Evolutionary conservation across 2,329 filamentous ascomycete genomes (phyloP).

Genomic region (Colletotrichum tropicicola): DNA sequence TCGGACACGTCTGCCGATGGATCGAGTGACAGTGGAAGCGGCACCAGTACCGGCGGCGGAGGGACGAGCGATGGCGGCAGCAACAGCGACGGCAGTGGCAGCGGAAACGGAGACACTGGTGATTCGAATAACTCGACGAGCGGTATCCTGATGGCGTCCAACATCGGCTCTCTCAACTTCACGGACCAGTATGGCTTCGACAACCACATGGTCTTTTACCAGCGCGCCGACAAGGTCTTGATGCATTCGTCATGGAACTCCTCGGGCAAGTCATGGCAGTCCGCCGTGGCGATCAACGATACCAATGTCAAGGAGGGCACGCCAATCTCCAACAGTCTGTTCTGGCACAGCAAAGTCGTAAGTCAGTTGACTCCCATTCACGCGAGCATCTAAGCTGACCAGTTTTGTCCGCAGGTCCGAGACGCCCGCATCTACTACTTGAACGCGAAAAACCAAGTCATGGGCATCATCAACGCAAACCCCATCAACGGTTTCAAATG

Average conservation of each 20-base stretch:
- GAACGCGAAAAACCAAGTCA: conserved; percentile 14
- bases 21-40: background rate
- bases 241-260: conserved; percentile 24
- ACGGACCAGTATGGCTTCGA: conserved; percentile 26
- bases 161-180: conserved; percentile 25
- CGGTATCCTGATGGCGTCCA: conserved; percentile 2
- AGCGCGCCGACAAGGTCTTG: conserved; percentile 12
- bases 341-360: conserved; percentile 21
- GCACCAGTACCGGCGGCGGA: background rate
- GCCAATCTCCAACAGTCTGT: conserved; percentile 27
- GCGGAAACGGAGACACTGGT: background rate
- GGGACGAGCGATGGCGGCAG: background rate
- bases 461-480: conserved; percentile 15
- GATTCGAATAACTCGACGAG: conserved; percentile 5
- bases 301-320: conserved; percentile 21
- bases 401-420: background rate
- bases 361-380: background rate
- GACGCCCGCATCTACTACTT: conserved; percentile 27
- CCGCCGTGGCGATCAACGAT: conserved; percentile 1
- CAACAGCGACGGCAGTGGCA: background rate
- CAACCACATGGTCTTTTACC: conserved; percentile 23
- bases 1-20: background rate
- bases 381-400: background rate
- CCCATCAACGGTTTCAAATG: conserved; percentile 9
- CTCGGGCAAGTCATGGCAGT: conserved; percentile 15